Base-by-base conservation (phyloP, 148 eudicot genomes). In the Nepenthes mirabilis region DNA sequence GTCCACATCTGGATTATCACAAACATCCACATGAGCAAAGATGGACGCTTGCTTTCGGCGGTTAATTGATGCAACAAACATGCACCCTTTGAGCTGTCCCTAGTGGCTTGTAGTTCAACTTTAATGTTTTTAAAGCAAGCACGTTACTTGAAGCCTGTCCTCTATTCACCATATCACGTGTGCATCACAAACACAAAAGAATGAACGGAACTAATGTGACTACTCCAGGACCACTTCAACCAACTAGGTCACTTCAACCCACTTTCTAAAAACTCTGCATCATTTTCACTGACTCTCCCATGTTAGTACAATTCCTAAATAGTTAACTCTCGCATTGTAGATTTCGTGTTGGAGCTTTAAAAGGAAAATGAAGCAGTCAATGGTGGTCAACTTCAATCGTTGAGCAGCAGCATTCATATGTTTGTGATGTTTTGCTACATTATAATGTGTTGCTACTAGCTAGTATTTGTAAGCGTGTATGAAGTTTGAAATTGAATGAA, bases 341-440 rank as follows among this genome's bases (percentile, higher is more conserved):
- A 85, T 76, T 78, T 88, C 74, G 96, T 88, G 62, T 63, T 88
- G 81, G 96, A 88, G 81, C 89, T 88, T 70, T 88, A 72, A 57
- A 55, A 65, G 64, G 65, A 58, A 69, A 43, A 60, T 55, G 57
- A 36, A 37, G 45, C 67, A 57, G 57, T 68, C 37, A 53, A 9
- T 60, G 54, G 36, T 58, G 43, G 37, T 48, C 45, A 61, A 52
- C 55, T 52, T 2, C 55, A n/a, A 47, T 37, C 14, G 57, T n/a
- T 65, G 60, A 73, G 72, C 57, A 33, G 52, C 55, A 40, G 49
- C 35, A 67, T 37, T 33, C 50, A 11, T 33, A 47, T 56, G 56
- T 40, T 37, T 70, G 61, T 56, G 47, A 66, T 69, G 60, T 58
- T 62, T 47, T 9, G 43, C 48, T 61, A 2, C 53, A 43, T 36